These are phyloP conservation scores for Apiotrichum brassicae DNA, from an alignment of 1,284 basidiomycete genomes.

Conservation along the genomic window DNA sequence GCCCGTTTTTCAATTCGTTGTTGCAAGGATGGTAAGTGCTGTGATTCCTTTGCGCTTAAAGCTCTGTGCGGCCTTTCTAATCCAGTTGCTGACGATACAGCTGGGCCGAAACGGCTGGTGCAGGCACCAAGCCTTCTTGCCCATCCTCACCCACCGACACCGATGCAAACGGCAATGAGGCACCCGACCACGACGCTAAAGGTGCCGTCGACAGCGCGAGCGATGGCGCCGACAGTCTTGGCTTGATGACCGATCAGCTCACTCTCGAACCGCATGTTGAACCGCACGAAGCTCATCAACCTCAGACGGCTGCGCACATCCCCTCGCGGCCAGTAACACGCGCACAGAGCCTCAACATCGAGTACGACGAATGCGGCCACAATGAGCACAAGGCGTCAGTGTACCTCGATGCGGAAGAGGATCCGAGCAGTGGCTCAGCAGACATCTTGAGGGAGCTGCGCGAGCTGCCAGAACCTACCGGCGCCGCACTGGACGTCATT, in stretches of 20 bases:
- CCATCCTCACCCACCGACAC: conserved; percentile 10
- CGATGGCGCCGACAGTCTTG: background rate
- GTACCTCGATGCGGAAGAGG: conserved; percentile 34
- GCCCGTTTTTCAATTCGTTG: conserved; percentile 42
- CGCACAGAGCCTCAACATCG: background rate
- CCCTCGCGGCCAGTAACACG: background rate
- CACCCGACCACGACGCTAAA: background rate
- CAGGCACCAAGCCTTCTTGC: background rate
- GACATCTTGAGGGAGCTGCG: conserved; percentile 33
- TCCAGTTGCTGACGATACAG: conserved; percentile 14
- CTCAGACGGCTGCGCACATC: background rate
- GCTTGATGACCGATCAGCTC: background rate
- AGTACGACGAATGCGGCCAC: background rate
- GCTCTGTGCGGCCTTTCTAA: too few species aligned
- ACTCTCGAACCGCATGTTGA: too few species aligned
- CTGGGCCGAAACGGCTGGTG: conserved; percentile 34
- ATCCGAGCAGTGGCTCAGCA: conserved; percentile 15
- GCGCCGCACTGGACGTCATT: conserved; percentile 3
- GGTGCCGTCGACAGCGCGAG: too few species aligned
- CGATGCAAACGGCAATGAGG: background rate
- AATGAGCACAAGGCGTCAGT: conserved; percentile 21
- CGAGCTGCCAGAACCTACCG: conserved; percentile 24
- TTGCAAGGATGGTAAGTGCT: conserved; percentile 39
- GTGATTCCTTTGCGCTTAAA: background rate
- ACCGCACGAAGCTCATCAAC: too few species aligned